Evolutionary conservation across 495 filamentous ascomycete genomes (phyloP), one percentile per base, ranked within the genome.

Genomic region (Aspergillus nanangensis): DNA sequence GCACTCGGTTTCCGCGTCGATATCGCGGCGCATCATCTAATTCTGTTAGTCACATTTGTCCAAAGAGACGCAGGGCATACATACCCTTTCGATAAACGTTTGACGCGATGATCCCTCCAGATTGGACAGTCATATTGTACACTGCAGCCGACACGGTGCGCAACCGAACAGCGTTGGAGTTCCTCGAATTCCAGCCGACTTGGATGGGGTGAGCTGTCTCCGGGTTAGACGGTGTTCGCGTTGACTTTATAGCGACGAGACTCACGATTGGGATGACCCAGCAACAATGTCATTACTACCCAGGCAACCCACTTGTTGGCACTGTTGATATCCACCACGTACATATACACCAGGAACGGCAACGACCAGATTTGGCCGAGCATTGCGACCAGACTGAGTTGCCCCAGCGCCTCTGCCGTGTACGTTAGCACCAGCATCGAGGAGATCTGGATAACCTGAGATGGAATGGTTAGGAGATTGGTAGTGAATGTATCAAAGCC

Each of bases 381-480:
- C 18, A 44, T 24, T 1, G 29, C 27, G 5, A 32, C 17, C 5
- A 22, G 22, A 11, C 29, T 22, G 2, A 44, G 10, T 14, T 44
- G 7, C 23, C 31, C 29, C 8, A 44, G 8, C 3, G 5, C 3
- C 19, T 44, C 41, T 3, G 41, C 20, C 8, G 18, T 23, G 13
- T 36, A 33, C 1, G 41, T 44, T 10, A 44, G 18, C 4, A n/a
- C 31, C 10, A 44, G 19, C 41, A 44, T 23, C n/a, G 19, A 32
- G 21, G 53, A 51, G 48, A 69, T 62, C 19, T 46, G 49, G 11
- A 66, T 39, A 5, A 51, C 51, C 35, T 69, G 73, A 1, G 61
- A 55, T 4, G 79, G 81, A 19, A 85, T 79, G 19, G 73, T 70
- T 33, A 86, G 66, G 1, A 86, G 57, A 50, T 82, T 86, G n/a